Percentiles rank a stretch among this genome's conserved stretches.
Evolutionary conservation across 305 asterid species (phyloP).

Genomic region (Plantago lanceolata): DNA sequence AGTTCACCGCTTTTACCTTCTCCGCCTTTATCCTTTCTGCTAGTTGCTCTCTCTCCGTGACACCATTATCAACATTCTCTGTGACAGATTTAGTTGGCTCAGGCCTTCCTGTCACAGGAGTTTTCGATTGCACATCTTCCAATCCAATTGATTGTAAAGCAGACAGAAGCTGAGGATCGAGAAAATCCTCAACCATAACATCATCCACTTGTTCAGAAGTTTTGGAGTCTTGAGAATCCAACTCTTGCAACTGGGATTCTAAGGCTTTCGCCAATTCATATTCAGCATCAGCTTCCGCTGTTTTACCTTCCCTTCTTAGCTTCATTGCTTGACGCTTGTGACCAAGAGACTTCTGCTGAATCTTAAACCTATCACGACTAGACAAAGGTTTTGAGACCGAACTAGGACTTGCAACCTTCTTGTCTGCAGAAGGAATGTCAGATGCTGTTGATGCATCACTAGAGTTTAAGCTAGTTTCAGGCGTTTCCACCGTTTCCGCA

Average conservation of each 20-base stretch:
- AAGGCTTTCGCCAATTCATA: constrained; percentile 77
- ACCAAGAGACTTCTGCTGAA: constrained; percentile 86
- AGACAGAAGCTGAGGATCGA: constrained; percentile 89
- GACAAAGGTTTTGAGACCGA: constrained; percentile 64
- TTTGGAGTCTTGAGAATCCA: constrained; percentile 41
- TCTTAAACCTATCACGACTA: constrained; percentile 74
- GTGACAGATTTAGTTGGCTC: constrained; percentile 31
- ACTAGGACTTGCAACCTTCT: constrained; percentile 51
- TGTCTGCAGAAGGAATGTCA: constrained; percentile 31
- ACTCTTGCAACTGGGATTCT: constrained; percentile 70
- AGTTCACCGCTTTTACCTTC: constrained; percentile 72
- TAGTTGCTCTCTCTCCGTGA: constrained; percentile 53
- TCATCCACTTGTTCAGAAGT: constrained; percentile 39
- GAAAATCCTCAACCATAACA: constrained; percentile 77
- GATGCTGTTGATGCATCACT: constrained; percentile 32
- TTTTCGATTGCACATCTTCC: constrained; percentile 30
- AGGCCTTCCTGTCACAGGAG: constrained; percentile 31
- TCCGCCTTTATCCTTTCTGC: constrained; percentile 64
- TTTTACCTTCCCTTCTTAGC: constrained; percentile 88
- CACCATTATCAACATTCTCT: constrained; percentile 26
- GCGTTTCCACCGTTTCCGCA: constrained; percentile 24
- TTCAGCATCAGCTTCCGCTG: constrained; percentile 87
- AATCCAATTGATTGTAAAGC: constrained; percentile 82
- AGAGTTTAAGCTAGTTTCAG: constrained; percentile 37
- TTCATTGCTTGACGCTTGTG: constrained; percentile 91